These are phyloP conservation scores for Cryptosporidium muris DNA, from an alignment of 169 alveolate genomes.

Conservation along the genomic window DNA sequence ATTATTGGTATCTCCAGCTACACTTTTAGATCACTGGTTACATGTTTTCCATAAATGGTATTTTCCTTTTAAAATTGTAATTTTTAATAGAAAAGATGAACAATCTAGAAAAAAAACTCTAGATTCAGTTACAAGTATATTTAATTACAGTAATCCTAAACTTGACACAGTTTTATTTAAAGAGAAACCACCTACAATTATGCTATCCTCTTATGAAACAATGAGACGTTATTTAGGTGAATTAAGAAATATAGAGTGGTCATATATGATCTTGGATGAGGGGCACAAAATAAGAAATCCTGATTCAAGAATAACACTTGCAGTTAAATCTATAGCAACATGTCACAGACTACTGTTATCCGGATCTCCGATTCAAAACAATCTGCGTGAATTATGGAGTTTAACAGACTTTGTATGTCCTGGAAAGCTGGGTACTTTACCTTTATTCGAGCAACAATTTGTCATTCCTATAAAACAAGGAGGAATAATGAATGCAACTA, in stretches of 20 bases:
- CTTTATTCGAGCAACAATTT: constrained; percentile 82
- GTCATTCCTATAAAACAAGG: constrained; percentile 76
- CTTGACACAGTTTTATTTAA: neutral
- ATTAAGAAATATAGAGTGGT: constrained; percentile 77
- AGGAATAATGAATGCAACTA: constrained; percentile 56
- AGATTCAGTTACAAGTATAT: constrained; percentile 4
- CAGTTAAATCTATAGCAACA: constrained; percentile 83
- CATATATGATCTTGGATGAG: constrained; percentile 90
- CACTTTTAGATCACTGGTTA: constrained; percentile 79
- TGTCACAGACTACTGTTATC: constrained; percentile 86
- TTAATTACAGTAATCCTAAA: constrained; percentile 21
- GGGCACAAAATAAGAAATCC: constrained; percentile 94
- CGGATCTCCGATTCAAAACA: constrained; percentile 94
- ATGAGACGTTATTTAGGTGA: constrained; percentile 74
- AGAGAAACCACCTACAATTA: constrained; percentile 27
- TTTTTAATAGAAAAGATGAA: constrained; percentile 50
- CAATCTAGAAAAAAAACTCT: constrained; percentile 19
- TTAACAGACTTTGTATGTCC: constrained; percentile 92
- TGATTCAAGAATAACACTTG: constrained; percentile 84
- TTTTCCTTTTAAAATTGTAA: constrained; percentile 14
- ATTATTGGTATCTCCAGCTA: constrained; percentile 78
- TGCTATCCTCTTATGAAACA: constrained; percentile 77
- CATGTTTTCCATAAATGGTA: constrained; percentile 76
- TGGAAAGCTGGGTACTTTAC: constrained; percentile 88
- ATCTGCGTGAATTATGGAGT: constrained; percentile 92